A percentile compares a stretch with the other conserved stretches of the same genome.
Conservation (phyloP, 805 yeast genomes). For the Teunomyces barrocoloradensis region DNA sequence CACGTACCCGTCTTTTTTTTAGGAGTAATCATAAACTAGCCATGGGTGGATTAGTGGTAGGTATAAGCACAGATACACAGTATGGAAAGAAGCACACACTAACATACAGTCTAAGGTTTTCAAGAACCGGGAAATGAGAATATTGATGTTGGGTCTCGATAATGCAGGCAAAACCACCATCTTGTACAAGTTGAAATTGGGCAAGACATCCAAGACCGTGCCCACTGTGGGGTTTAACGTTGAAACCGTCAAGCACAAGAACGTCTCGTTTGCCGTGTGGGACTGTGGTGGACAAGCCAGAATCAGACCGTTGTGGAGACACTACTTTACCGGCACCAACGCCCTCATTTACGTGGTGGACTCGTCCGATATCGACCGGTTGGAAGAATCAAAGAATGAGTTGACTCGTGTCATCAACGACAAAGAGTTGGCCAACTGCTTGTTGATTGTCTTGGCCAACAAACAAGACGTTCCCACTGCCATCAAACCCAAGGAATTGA, state of each 20-base stretch:
- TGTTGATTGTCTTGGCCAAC: constrained; percentile 82
- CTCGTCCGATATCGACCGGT: constrained; percentile 66
- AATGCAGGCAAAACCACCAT: constrained; percentile 94
- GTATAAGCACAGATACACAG: constrained; percentile 6
- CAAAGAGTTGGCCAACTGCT: constrained; percentile 77
- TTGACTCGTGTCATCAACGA: constrained; percentile 75
- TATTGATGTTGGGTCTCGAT: constrained; percentile 88
- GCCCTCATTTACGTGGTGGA: constrained; percentile 91
- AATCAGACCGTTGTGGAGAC: constrained; percentile 92
- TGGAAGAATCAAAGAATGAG: constrained; percentile 77
- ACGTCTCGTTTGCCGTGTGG: constrained; percentile 85
- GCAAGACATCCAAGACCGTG: constrained; percentile 71
- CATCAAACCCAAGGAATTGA: constrained; percentile 74
- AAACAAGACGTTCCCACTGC: constrained; percentile 78
- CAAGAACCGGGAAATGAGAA: constrained; percentile 93
- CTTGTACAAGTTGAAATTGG: constrained; percentile 76
- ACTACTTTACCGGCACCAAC: constrained; percentile 89
- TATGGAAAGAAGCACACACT: not conserved
- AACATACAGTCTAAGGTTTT: constrained; percentile 36
- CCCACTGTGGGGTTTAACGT: constrained; percentile 96
- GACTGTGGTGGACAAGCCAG: constrained; percentile 96
- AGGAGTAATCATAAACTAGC: not conserved
- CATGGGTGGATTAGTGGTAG: constrained; percentile 22
- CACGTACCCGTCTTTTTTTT: not conserved
- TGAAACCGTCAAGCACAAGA: constrained; percentile 78